Base-by-base conservation (phyloP, 352 stramenopile species). In the Pythium aquatile region DNA sequence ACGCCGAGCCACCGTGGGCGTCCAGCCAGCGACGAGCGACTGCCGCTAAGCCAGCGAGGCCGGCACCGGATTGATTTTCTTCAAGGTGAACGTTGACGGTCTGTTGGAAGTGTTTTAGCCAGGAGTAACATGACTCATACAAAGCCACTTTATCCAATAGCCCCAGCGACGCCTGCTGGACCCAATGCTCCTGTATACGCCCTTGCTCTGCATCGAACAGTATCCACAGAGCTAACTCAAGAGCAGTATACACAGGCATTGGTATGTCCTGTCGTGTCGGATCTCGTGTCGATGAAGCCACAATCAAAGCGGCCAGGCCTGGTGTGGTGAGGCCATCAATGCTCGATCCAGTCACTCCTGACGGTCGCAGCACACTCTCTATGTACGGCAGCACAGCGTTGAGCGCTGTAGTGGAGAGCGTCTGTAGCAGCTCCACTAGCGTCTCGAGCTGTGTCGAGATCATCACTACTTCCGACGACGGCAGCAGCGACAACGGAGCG, bases 91-190 rank as follows among this genome's bases (percentile, higher is more conserved):
- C 28, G 11, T 57, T n/a, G 32, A 64, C 24, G 11, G 30, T 20
- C 10, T 51, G 58, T 3, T 56, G 24, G 8, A 64, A 42, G 24
- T 29, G 11, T 47, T 49, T 49, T n/a, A 64, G 58, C 58, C 46
- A 64, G 2, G 47, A 26, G 39, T 49, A 64, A 57, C 52, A 64
- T 17, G 58, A 64, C 47, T 51, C 46, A 32, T 64, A 64, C 30
- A 64, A 40, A 9, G 47, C 58, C 58, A 40, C 47, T 51, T 64
- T 64, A 42, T 64, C 58, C 44, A 64, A 48, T 5, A 64, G 32
- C 5, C 47, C 58, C 11, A 26, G 26, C 1, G 58, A 64, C 11
- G 46, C 58, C 10, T 48, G 58, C 20, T 56, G n/a, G 3, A 64
- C 13, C 30, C 46, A 56, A 14, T 35, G 24, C 32, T 64, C 58